Base-by-base conservation (phyloP, 1,284 basidiomycete genomes). In the Lignosus rhinocerotis region DNA sequence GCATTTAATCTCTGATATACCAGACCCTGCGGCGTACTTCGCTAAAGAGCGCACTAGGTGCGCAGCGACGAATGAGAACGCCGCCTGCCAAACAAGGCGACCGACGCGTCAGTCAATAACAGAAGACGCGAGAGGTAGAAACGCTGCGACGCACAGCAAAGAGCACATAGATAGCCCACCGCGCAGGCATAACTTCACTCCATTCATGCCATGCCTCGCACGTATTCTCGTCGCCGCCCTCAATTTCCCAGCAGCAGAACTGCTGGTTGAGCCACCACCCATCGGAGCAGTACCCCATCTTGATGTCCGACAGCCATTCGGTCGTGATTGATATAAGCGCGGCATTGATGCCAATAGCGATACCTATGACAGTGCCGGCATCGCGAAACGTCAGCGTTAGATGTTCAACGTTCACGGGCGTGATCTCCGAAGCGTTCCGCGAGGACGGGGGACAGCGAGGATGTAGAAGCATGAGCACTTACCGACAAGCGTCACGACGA, bases 201-300 rank as follows among this genome's bases (percentile, higher is more conserved):
- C 97, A 99, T 6, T 88, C 81, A 66, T 90, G 86, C 97, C 97
- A 99, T 51, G 95, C 94, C 6, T 91, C 82, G 73, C 97, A 99
- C 2, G 85, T 88, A 62, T 88, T 87, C 36, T 86, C 83, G 61
- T 90, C 91, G 49, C 90, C 88, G 11, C 84, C 83, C 66, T 95
- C 93, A 59, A 94, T 87, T 71, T 96, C 94, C 92, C 94, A 95
- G 72, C 97, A 99, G 76, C 97, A 99, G 73, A 98, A 98, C 70
- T 98, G 94, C 68, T 94, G 88, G 73, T 96, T 97, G 56, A 99
- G 75, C 96, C 97, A 99, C 97, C 97, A 99, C 2, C 94, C 96
- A 56, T 96, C 92, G 1, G 87, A 84, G 74, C 97, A 99, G 71
- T 97, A 96, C 0, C 97, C 97, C 78, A 95, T 91, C 78, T 98